Evolutionary conservation across 2,329 filamentous ascomycete species (phyloP), one percentile per base, ranked within the genome.

Genomic region (Ilyonectria destructans): DNA sequence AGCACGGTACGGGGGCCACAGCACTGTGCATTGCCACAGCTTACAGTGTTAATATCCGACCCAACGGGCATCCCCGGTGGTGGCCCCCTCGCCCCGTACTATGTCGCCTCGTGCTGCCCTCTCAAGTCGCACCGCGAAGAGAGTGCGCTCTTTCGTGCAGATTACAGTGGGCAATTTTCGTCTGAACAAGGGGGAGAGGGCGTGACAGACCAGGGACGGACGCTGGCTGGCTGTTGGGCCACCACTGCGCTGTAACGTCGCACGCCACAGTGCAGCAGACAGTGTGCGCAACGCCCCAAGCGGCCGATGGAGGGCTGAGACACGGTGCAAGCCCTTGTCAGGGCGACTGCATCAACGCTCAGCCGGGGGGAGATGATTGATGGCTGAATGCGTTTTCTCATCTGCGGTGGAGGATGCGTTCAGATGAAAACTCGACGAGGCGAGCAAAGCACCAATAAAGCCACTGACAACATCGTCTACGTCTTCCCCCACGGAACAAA

Each of bases 191-290:
- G 63, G 63, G 46, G 51, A 35, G 21, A 4, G 35, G 54, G 15
- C 21, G 35, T 33, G 45, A 46, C 43, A 15, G 43, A 9, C n/a
- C 19, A 21, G 33, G 54, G 21, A 17, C 54, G 54, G 17, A 48
- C 13, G n/a, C 23, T 21, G 40, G 31, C 31, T 33, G 31, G 31
- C 8, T 33, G 35, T 19, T 33, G 56, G 23, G 35, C 40, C 40
- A 48, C 17, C 19, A 48, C 52, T 65, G 52, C 58, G 54, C 62
- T 68, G 66, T 68, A 68, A 68, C 66, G 66, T 68, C 62, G 52
- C 62, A 68, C 37, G 21, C 45, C 21, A 68, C 66, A 55, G 62
- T 67, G 60, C 61, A 49, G 2, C n/a, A 29, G 29, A 62, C 64
- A 62, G 64, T 67, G 58, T 37, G 58, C 46, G 31, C 49, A 33